A percentile compares a stretch with the other conserved stretches of the same genome.
Conservation (phyloP, 129 eudicot species). For the Logfia minima region DNA sequence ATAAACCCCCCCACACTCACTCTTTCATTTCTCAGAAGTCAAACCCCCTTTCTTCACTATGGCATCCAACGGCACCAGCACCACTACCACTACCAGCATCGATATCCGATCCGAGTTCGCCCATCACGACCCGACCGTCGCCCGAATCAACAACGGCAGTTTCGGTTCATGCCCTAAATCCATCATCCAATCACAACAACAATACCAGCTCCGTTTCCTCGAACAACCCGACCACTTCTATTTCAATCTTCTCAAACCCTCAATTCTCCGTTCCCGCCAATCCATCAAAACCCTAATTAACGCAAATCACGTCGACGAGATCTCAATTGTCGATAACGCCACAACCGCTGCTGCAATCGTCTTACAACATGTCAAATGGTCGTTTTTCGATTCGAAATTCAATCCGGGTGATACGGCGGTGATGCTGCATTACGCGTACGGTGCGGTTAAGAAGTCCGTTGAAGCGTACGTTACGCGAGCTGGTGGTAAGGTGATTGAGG, state of each 20-base stretch:
- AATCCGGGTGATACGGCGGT: conserved; percentile 67
- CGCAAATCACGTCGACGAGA: conserved; percentile 67
- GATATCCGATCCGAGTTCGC: conserved; percentile 65
- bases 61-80: conserved; percentile 32
- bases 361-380: conserved; percentile 66
- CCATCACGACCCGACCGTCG: conserved; percentile 67
- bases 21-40: too few relatives aligned
- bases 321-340: conserved; percentile 91
- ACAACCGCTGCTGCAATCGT: conserved; percentile 91
- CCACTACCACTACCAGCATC: conserved; percentile 17
- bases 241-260: conserved; percentile 57
- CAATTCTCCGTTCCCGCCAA: conserved; percentile 56
- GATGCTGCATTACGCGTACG: conserved; percentile 86
- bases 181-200: conserved; percentile 61
- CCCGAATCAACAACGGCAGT: conserved; percentile 96
- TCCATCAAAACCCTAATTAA: conserved; percentile 58
- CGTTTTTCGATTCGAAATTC: conserved; percentile 45
- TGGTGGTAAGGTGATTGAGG: conserved; percentile 79
- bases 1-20: not conserved
- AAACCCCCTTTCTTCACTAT: not conserved
- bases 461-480: conserved; percentile 78
- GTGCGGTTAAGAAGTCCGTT: conserved; percentile 89
- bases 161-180: conserved; percentile 80
- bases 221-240: conserved; percentile 79
- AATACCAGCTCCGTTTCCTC: conserved; percentile 68